Conservation (phyloP, 208 protist species). For the Zelonia costaricensis region DNA sequence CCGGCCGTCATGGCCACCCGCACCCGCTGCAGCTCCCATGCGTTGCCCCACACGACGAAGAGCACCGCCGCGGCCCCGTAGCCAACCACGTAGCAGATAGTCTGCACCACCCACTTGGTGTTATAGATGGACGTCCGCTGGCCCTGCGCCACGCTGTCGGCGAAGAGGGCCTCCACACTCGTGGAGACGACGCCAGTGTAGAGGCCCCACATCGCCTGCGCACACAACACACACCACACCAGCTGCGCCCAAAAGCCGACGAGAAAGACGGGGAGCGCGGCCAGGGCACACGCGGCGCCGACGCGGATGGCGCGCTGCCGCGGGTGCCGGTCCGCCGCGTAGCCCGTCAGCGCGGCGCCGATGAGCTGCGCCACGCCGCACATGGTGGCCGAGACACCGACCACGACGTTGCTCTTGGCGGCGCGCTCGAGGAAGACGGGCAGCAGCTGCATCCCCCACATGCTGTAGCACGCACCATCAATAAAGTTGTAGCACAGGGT, state of each 20-base stretch:
- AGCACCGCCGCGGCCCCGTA: constrained; percentile 38
- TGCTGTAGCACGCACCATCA: constrained; percentile 47
- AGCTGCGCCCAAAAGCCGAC: constrained; percentile 2
- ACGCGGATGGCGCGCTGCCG: constrained; percentile 28
- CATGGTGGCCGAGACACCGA: constrained; percentile 32
- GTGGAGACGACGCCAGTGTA: constrained; percentile 48
- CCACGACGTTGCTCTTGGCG: constrained; percentile 4
- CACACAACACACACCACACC: constrained; percentile 15
- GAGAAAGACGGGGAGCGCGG: constrained; percentile 27
- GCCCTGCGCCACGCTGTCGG: constrained; percentile 48
- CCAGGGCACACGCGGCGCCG: constrained; percentile 27
- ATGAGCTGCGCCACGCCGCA: constrained; percentile 44
- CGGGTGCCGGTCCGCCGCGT: constrained; percentile 9
- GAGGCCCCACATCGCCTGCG: constrained; percentile 45
- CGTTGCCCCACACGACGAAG: constrained; percentile 38
- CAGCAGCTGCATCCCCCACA: constrained; percentile 52
- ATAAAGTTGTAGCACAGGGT: constrained; percentile 48
- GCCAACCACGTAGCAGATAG: constrained; percentile 53
- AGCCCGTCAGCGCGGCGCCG: constrained; percentile 30
- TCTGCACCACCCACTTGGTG: constrained; percentile 73
- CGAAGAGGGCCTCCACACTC: constrained; percentile 61
- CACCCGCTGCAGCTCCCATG: constrained; percentile 33
- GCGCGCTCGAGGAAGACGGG: constrained; percentile 40
- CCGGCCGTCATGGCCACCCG: constrained; percentile 34
- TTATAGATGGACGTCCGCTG: constrained; percentile 56